Base-by-base conservation (phyloP, 2,329 filamentous ascomycete genomes). In the Zymoseptoria pseudotritici region DNA sequence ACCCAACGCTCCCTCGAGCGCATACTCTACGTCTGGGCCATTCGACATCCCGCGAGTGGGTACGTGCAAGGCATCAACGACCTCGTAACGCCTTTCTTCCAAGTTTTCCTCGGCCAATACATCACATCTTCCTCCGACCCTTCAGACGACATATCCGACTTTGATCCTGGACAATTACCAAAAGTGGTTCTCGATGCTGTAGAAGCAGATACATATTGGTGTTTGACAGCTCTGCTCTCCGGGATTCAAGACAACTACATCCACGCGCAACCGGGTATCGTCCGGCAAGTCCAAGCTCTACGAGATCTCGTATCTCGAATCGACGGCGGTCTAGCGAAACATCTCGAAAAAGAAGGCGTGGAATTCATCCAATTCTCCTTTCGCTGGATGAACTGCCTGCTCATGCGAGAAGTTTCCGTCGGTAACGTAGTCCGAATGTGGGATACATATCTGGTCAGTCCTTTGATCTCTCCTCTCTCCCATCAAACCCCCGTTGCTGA, bases 301-400 rank as follows among this genome's bases (percentile, higher is more conserved):
- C 86, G 91, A 62, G 93, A 99, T 74, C 82, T 99, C 42, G 97
- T 93, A 1, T 88, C 89, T 57, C 83, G 94, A 59, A 99, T 99
- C 65, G 93, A 97, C 72, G 84, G 84, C 26, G 83, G 82, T 3
- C 78, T 99, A 54, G 90, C 92, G 2, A 94, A 89, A 68, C 94
- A 99, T 72, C 80, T 99, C 50, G 91, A 97, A 72, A 83, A 83
- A 22, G 91, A 97, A 75, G 88, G 91, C 31, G 91, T 99, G 26
- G 94, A 99, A 73, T 99, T 99, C 71, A 99, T 99, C 70, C 94
- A 99, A 72, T 99, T 99, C 77, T 97, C 91, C 75, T 99, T 99
- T 74, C 84, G 94, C 59, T 99, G 94, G 94, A 99, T 99, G 94
- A 99, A 99, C 71, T 99, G 94, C 74, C 83, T 99, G 56, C 80